A percentile compares a stretch with the other conserved stretches of the same genome.
These are phyloP conservation scores for Chlamydomonas incerta DNA, from an alignment of 139 green algal species.

Conservation along the genomic window DNA sequence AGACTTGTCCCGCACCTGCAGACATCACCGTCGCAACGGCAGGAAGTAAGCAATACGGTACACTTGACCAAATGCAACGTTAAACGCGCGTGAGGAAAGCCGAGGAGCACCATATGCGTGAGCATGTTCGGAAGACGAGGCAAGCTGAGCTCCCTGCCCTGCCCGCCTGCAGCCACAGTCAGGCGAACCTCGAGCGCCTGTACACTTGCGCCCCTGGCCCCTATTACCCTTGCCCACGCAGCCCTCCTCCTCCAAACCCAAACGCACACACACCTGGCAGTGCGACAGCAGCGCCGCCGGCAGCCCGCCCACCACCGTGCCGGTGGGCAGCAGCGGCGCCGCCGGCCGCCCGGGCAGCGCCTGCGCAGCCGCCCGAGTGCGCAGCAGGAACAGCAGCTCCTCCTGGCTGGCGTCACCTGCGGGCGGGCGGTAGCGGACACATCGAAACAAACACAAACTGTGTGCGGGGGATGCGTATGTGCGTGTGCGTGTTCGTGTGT, in stretches of 20 bases:
- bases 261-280: conserved; percentile 42
- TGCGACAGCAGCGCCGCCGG: conserved; percentile 50
- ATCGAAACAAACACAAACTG: background rate
- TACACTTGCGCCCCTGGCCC: too few species aligned
- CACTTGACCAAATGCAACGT: background rate
- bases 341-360: background rate
- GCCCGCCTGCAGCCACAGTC: too few species aligned
- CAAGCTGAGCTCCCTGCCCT: too few species aligned
- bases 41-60: background rate
- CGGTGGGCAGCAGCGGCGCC: conserved; percentile 52
- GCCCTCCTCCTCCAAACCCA: background rate
- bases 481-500: too few species aligned
- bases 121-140: background rate
- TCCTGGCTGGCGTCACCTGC: conserved; percentile 54
- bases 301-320: conserved; percentile 56
- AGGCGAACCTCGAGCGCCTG: too few species aligned
- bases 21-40: too few species aligned
- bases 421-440: background rate
- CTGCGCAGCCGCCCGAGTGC: background rate
- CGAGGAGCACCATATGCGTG: too few species aligned
- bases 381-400: conserved; percentile 44
- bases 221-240: too few species aligned
- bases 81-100: background rate
- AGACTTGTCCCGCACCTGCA: background rate
- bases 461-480: too few species aligned